Evolutionary conservation across 2,329 filamentous ascomycete genomes (phyloP), one percentile per base, ranked within the genome.

Genomic region (Alternaria sp.): DNA sequence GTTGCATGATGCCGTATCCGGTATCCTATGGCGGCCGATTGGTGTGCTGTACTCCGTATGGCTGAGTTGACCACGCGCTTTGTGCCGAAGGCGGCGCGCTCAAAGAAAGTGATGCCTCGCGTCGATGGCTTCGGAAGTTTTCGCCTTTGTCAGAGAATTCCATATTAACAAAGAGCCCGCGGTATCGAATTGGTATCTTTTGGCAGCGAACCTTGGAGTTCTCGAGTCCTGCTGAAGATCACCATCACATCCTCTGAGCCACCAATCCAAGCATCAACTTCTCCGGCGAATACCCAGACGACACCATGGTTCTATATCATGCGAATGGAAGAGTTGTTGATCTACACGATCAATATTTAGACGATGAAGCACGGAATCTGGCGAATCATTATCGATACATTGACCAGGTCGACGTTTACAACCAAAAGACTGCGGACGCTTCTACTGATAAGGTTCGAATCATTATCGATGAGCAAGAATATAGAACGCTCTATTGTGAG

Each of bases 301-400:
- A 46, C 11, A 51, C 20, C 6, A 70, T 71, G 67, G 67, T 71
- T 2, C 58, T 66, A 8, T 66, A 69, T 49, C 47, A 65, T 5
- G 37, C 44, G 8, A 51, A 62, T 15, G 66, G 64, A 18, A 58
- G 50, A 33, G 66, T 66, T 7, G 59, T 67, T 18, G 41, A 54
- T 1, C 56, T 15, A 20, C 67, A 72, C 21, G 70, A 72, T 30
- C 14, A 54, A 7, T 58, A 66, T 20, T 47, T 72, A 18, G 67
- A 68, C 28, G 8, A 51, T 15, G 5, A 62, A n/a, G 69, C 65
- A 26, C 15, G 3, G 3, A 54, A 21, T n/a, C 3, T 14, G 12
- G 55, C 56, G 1, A 14, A 26, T 6, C 6, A 41, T 1, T 9
- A 33, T 3, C 4, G 7, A 7, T 66, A 65, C 46, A 15, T 37